Conservation (phyloP, 768 basidiomycete genomes). For the Trametopsis cervina region DNA sequence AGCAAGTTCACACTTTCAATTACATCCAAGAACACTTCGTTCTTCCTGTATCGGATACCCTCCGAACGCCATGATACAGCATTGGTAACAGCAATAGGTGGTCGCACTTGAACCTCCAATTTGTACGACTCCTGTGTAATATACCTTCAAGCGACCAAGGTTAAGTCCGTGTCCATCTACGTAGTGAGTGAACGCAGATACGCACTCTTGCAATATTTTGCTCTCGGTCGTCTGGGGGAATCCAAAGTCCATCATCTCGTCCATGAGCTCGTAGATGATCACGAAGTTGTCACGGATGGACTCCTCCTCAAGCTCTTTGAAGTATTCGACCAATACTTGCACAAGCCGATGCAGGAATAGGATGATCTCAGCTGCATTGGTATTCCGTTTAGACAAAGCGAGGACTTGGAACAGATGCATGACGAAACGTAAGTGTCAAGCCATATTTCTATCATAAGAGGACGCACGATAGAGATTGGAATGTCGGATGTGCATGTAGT, state of each 20-base stretch:
- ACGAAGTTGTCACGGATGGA: slow-evolving; percentile 99
- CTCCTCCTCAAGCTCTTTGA: slow-evolving; percentile 99
- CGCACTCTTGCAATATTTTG: slow-evolving; percentile 96
- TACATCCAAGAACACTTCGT: slow-evolving; percentile 98
- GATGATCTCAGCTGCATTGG: slow-evolving; percentile 93
- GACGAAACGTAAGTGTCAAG: background rate
- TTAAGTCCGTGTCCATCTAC: background rate
- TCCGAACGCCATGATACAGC: slow-evolving; percentile 99
- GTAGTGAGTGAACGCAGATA: slow-evolving; percentile 8
- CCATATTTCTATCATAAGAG: background rate
- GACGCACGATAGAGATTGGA: slow-evolving; percentile 91
- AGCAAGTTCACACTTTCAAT: slow-evolving; percentile 96
- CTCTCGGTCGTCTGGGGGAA: slow-evolving; percentile 98
- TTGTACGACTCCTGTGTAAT: slow-evolving; percentile 99
- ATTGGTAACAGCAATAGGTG: slow-evolving; percentile 96
- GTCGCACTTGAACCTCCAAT: slow-evolving; percentile 85
- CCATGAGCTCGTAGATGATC: slow-evolving; percentile 96
- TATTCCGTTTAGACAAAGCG: slow-evolving; percentile 91
- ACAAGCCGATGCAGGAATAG: slow-evolving; percentile 92
- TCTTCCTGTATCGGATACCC: slow-evolving; percentile 95
- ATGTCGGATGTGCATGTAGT: slow-evolving; percentile 98
- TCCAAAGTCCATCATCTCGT: slow-evolving; percentile 99
- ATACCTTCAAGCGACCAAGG: slow-evolving; percentile 44
- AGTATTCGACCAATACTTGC: slow-evolving; percentile 94
- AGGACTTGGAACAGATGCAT: slow-evolving; percentile 51